Percentiles rank a stretch among this genome's conserved stretches.
These are phyloP conservation scores for Aspergillus neotritici DNA, from an alignment of 2,329 filamentous ascomycete genomes.

Conservation along the genomic window DNA sequence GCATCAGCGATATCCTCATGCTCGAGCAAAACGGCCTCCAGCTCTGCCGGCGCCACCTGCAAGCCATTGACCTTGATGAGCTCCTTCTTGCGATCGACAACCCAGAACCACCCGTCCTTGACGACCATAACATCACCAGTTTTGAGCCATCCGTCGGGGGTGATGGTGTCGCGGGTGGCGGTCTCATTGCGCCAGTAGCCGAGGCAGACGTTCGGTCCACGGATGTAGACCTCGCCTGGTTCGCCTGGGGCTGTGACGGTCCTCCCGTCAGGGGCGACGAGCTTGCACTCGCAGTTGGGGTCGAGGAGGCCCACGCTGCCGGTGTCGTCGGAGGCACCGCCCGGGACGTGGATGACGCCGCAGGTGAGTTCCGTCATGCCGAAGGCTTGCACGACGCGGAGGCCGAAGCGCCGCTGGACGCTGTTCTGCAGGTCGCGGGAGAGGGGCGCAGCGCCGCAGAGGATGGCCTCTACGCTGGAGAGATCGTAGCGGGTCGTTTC, in stretches of 20 bases:
- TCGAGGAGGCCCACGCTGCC: conserved; percentile 50
- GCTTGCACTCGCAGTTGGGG: conserved; percentile 50
- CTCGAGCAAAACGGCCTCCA: conserved; percentile 5
- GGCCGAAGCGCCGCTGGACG: conserved; percentile 40
- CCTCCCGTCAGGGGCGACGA: conserved; percentile 50
- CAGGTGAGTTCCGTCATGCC: conserved; percentile 56
- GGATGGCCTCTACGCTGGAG: conserved; percentile 43
- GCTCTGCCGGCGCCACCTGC: conserved; percentile 6
- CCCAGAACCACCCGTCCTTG: conserved; percentile 10
- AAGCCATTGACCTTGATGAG: conserved; percentile 11
- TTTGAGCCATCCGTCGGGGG: conserved; percentile 23
- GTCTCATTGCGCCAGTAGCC: conserved; percentile 40
- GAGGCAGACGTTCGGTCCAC: conserved; percentile 20
- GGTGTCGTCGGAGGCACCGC: conserved; percentile 34
- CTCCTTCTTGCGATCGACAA: conserved; percentile 18
- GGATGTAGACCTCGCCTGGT: conserved; percentile 35
- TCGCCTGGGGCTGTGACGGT: conserved; percentile 44
- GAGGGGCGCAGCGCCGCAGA: conserved; percentile 52
- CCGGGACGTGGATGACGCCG: conserved; percentile 41
- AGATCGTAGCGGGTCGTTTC: conserved; percentile 54
- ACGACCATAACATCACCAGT: conserved; percentile 30
- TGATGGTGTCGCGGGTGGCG: conserved; percentile 32
- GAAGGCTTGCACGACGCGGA: conserved; percentile 50
- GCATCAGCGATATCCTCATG: background rate
- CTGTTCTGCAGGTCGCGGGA: conserved; percentile 41